These are phyloP conservation scores for Discostella stelligeroides DNA, from an alignment of 108 stramenopile species.

Conservation along the genomic window DNA sequence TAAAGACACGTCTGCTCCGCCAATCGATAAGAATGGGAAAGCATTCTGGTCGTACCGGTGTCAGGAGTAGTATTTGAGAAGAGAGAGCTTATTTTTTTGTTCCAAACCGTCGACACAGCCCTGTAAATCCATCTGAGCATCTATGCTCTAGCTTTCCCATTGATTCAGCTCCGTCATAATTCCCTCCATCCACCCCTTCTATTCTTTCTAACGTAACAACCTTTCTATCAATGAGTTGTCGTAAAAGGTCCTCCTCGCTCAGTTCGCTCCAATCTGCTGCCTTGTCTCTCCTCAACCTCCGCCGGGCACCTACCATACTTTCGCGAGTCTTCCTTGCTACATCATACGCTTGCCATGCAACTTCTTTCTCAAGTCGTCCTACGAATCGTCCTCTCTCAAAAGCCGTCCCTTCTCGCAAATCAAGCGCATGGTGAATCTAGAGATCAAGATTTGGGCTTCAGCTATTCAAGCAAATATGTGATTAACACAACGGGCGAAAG, in stretches of 20 bases:
- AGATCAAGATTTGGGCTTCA: neutral
- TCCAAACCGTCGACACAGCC: conserved; percentile 34
- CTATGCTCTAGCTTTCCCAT: neutral
- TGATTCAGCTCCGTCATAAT: neutral
- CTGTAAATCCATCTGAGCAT: conserved; percentile 28
- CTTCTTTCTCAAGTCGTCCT: conserved; percentile 73
- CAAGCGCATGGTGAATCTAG: conserved; percentile 43
- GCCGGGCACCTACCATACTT: conserved; percentile 44
- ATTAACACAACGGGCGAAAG: neutral
- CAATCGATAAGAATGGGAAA: conserved; percentile 47
- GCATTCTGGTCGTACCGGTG: conserved; percentile 56
- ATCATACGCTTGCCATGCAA: conserved; percentile 69
- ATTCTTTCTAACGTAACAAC: conserved; percentile 22
- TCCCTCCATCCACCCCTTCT: neutral
- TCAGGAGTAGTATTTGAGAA: neutral
- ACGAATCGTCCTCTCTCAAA: conserved; percentile 75
- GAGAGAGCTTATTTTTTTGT: neutral
- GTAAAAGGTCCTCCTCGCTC: conserved; percentile 48
- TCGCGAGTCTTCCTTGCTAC: conserved; percentile 60
- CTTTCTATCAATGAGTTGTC: conserved; percentile 54
- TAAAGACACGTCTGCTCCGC: conserved; percentile 27
- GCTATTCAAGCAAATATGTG: neutral
- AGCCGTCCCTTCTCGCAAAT: conserved; percentile 65
- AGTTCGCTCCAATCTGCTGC: conserved; percentile 74
- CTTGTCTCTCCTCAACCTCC: conserved; percentile 36